phyloP scores from a whole-genome alignment of 768 basidiomycete genomes.

The Cytidiella melzeri region DNA sequence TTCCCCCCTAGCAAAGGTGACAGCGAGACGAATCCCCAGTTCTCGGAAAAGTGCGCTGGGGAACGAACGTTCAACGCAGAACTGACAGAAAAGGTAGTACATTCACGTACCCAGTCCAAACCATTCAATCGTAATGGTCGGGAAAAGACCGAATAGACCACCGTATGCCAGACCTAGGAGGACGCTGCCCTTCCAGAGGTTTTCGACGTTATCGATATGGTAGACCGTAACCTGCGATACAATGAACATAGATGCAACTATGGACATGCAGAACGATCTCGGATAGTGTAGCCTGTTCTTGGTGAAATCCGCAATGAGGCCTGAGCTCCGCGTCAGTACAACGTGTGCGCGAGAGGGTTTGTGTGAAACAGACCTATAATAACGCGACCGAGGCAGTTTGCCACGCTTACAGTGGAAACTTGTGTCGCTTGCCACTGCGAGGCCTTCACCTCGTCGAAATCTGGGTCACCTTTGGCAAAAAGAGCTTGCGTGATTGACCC shows the following conservation, averaged over 20 bases:
- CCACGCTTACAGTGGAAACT: constrained; percentile 76
- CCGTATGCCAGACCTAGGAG: constrained; percentile 68
- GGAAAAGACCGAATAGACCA: constrained; percentile 63
- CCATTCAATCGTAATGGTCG: constrained; percentile 81
- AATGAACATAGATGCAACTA: constrained; percentile 65
- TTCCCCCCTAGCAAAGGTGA: constrained; percentile 78
- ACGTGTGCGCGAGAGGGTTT: not conserved
- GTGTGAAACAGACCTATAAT: constrained; percentile 48
- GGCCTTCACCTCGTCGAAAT: constrained; percentile 63
- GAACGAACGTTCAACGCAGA: not conserved
- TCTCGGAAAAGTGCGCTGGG: constrained; percentile 71
- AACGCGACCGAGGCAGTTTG: constrained; percentile 77
- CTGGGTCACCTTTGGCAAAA: constrained; percentile 50
- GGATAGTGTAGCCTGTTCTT: constrained; percentile 54
- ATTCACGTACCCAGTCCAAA: constrained; percentile 70
- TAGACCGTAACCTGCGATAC: constrained; percentile 63
- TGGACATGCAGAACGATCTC: constrained; percentile 61
- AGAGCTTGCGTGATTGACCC: constrained; percentile 70
- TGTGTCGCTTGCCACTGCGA: constrained; percentile 77
- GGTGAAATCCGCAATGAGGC: constrained; percentile 60
- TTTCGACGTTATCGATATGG: constrained; percentile 45
- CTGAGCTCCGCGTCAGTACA: constrained; percentile 26
- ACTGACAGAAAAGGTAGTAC: not conserved
- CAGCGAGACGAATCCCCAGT: constrained; percentile 76
- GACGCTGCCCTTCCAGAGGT: constrained; percentile 60